Conservation (phyloP, 805 yeast species). For the Yarrowia alimentaria region DNA sequence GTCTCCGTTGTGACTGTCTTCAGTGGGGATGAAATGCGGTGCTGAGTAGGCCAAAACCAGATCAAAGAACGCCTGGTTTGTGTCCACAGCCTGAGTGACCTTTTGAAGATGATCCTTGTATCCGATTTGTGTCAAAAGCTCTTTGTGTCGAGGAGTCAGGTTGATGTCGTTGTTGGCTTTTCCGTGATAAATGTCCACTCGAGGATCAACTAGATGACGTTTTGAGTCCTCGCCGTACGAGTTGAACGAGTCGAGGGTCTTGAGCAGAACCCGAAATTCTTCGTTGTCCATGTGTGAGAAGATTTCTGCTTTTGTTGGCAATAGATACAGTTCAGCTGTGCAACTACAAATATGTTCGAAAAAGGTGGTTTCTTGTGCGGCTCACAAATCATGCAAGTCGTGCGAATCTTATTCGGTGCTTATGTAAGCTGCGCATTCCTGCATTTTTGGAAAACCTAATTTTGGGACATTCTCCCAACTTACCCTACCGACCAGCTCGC, state of each 20-base stretch:
- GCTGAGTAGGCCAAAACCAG: conserved; percentile 15
- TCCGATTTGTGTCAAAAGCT: neutral
- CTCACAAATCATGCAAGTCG: neutral
- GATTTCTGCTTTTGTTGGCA: neutral
- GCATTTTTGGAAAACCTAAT: too few species aligned
- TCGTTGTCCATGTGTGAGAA: conserved; percentile 19
- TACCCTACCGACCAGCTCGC: neutral
- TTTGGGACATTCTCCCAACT: neutral
- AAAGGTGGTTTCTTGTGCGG: too few species aligned
- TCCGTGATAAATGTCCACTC: conserved; percentile 11
- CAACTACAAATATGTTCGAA: too few species aligned
- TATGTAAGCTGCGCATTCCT: too few species aligned
- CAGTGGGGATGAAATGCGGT: conserved; percentile 1
- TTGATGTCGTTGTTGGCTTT: conserved; percentile 1
- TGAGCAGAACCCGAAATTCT: conserved; percentile 15
- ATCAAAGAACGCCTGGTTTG: conserved; percentile 16
- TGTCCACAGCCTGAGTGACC: conserved; percentile 6
- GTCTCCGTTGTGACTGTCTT: conserved; percentile 4
- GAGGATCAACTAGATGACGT: conserved; percentile 13
- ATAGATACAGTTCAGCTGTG: too few species aligned
- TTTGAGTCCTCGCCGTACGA: conserved; percentile 20
- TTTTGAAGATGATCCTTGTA: conserved; percentile 4
- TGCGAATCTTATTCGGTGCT: neutral
- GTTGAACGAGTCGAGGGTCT: conserved; percentile 22
- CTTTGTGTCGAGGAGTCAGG: neutral